Conservation (phyloP, 2,329 filamentous ascomycete species). For the Cladosporium sp. region DNA sequence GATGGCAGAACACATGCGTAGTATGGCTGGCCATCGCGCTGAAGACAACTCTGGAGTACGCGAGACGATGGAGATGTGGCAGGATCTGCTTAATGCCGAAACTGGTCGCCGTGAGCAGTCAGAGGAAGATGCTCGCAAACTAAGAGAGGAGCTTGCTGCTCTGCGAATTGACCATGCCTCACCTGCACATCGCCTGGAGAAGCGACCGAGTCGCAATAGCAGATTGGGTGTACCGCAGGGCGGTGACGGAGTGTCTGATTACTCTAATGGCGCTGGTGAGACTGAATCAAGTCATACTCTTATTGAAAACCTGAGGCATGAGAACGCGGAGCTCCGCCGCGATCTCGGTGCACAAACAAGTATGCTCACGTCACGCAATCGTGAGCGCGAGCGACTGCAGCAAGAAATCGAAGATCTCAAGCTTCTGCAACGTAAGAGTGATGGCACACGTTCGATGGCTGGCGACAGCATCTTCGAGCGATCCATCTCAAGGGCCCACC, state of each 20-base stretch:
- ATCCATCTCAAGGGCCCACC: constrained; percentile 78
- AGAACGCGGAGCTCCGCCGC: constrained; percentile 87
- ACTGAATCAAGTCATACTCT: constrained; percentile 39
- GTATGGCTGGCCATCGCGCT: constrained; percentile 46
- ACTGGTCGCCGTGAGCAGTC: constrained; percentile 84
- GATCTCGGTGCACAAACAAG: constrained; percentile 95
- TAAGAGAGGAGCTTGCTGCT: constrained; percentile 76
- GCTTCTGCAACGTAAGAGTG: constrained; percentile 74
- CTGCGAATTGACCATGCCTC: constrained; percentile 46
- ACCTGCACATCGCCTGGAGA: constrained; percentile 40
- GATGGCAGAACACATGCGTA: constrained; percentile 76
- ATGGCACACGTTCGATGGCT: constrained; percentile 57
- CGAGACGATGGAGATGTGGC: constrained; percentile 77
- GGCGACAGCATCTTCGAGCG: constrained; percentile 91
- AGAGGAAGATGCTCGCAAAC: constrained; percentile 80
- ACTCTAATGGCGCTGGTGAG: constrained; percentile 37
- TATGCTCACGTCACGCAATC: constrained; percentile 93
- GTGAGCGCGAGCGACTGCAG: constrained; percentile 91
- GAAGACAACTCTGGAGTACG: constrained; percentile 30
- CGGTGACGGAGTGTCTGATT: constrained; percentile 41
- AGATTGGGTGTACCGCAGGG: constrained; percentile 36
- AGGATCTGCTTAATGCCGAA: constrained; percentile 90
- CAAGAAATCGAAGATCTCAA: constrained; percentile 98
- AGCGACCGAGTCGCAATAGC: constrained; percentile 42
- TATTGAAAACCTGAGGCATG: constrained; percentile 79